Percentiles rank a stretch among this genome's conserved stretches.
Conservation (phyloP, 2,329 filamentous ascomycete species). For the Paraphaeosphaeria minitans region DNA sequence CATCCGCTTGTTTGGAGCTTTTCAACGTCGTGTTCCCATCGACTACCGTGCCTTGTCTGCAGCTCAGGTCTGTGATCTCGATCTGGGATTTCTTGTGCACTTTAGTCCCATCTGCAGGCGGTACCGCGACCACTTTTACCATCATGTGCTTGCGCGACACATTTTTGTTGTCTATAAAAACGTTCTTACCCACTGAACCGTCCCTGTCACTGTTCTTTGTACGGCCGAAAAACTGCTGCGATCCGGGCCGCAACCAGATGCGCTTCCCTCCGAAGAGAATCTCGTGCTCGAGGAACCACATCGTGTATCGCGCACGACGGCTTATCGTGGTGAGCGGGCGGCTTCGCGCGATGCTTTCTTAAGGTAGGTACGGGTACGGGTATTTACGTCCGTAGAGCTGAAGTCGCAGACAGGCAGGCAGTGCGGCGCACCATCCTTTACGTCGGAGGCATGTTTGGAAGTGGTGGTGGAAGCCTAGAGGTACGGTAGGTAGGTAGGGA, state of each 20-base stretch:
- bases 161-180: constrained; percentile 74
- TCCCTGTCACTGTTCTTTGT: constrained; percentile 64
- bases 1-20: constrained; percentile 57
- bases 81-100: constrained; percentile 70
- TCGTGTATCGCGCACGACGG: constrained; percentile 24
- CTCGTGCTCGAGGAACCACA: constrained; percentile 63
- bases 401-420: not conserved
- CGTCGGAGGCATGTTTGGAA: not conserved
- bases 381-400: not conserved
- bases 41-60: constrained; percentile 78
- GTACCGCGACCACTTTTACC: constrained; percentile 71
- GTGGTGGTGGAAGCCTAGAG: constrained; percentile 8
- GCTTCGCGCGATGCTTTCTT: not conserved
- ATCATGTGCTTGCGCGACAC: constrained; percentile 89
- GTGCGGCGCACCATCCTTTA: not conserved
- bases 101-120: constrained; percentile 68
- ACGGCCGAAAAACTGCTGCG: constrained; percentile 83
- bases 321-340: not conserved
- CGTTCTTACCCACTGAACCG: constrained; percentile 41
- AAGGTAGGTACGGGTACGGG: not conserved
- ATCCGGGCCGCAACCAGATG: constrained; percentile 85
- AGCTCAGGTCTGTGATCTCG: constrained; percentile 77
- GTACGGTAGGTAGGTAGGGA: no score
- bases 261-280: constrained; percentile 65
- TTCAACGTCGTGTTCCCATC: constrained; percentile 72